Evolutionary conservation across 2,329 filamentous ascomycete genomes (phyloP).

Genomic region (Colletotrichum liriopes): DNA sequence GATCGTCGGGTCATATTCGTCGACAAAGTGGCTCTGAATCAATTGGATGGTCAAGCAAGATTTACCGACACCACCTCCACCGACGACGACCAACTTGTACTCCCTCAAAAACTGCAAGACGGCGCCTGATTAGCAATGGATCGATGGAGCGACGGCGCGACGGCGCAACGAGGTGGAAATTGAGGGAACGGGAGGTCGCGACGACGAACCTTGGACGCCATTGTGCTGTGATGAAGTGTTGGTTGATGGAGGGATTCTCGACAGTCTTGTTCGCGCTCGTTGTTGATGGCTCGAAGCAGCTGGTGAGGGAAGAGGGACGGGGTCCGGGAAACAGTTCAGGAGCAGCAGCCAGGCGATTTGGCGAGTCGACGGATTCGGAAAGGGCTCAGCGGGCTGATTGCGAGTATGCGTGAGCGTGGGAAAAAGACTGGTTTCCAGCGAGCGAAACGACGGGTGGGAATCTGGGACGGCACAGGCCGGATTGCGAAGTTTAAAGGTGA

Average conservation of each 20-base stretch:
- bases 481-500: conserved; percentile 43
- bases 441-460: conserved; percentile 40
- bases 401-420: conserved; percentile 15
- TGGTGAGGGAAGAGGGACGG: conserved; percentile 7
- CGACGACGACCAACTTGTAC: conserved; percentile 97
- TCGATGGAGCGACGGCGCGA: conserved; percentile 4
- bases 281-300: conserved; percentile 38
- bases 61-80: conserved; percentile 98
- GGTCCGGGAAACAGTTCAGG: conserved; percentile 31
- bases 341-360: conserved; percentile 5
- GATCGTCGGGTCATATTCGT: conserved; percentile 99
- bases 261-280: conserved; percentile 15
- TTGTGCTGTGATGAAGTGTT: conserved; percentile 47
- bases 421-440: conserved; percentile 28
- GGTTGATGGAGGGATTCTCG: conserved; percentile 18
- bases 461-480: conserved; percentile 43
- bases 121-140: conserved; percentile 44
- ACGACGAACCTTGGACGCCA: conserved; percentile 57
- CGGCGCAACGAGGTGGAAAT: conserved; percentile 1
- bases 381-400: conserved; percentile 15
- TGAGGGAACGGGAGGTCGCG: neutral
- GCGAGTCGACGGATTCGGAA: conserved; percentile 24
- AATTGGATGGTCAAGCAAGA: conserved; percentile 99
- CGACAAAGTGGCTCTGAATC: conserved; percentile 96
- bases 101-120: conserved; percentile 82